A percentile compares a stretch with the other conserved stretches of the same genome.
phyloP scores from a whole-genome alignment of 257 asterid species.

The Solanum ahanhuiri region DNA sequence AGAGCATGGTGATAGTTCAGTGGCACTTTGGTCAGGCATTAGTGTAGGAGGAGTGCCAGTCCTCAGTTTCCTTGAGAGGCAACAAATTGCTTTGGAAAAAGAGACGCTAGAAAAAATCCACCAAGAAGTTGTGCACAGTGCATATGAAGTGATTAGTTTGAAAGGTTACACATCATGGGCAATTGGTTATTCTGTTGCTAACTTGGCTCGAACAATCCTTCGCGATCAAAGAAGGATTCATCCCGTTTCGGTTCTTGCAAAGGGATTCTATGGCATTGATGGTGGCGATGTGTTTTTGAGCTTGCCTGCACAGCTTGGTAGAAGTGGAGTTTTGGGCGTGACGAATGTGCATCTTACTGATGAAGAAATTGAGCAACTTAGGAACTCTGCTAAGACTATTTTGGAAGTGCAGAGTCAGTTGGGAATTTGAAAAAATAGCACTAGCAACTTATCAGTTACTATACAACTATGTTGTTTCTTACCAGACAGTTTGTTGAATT shows the following conservation, averaged over 20 bases:
- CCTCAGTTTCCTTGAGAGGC: constrained; percentile 50
- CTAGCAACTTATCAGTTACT: background rate
- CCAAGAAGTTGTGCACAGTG: constrained; percentile 63
- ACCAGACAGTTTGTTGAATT: background rate
- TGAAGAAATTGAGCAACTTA: constrained; percentile 49
- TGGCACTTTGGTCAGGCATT: constrained; percentile 91
- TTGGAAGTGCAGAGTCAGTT: constrained; percentile 60
- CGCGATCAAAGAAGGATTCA: constrained; percentile 77
- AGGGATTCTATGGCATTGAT: constrained; percentile 51
- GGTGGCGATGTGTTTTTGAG: constrained; percentile 71
- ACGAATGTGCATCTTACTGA: constrained; percentile 69
- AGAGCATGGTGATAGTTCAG: constrained; percentile 90
- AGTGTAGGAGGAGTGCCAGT: constrained; percentile 86
- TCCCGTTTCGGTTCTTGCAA: constrained; percentile 75
- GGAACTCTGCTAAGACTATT: constrained; percentile 59
- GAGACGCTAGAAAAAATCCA: constrained; percentile 37
- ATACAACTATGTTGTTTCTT: background rate
- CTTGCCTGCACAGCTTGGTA: constrained; percentile 77
- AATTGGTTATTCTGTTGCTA: constrained; percentile 80
- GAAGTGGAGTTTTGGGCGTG: constrained; percentile 64
- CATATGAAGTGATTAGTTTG: constrained; percentile 67
- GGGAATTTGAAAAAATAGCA: constrained; percentile 27
- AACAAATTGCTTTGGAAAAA: constrained; percentile 63
- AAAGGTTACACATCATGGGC: constrained; percentile 99
- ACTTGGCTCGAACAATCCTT: constrained; percentile 57